These are phyloP conservation scores for Candida boleticola DNA, from an alignment of 805 yeast species.

Conservation along the genomic window DNA sequence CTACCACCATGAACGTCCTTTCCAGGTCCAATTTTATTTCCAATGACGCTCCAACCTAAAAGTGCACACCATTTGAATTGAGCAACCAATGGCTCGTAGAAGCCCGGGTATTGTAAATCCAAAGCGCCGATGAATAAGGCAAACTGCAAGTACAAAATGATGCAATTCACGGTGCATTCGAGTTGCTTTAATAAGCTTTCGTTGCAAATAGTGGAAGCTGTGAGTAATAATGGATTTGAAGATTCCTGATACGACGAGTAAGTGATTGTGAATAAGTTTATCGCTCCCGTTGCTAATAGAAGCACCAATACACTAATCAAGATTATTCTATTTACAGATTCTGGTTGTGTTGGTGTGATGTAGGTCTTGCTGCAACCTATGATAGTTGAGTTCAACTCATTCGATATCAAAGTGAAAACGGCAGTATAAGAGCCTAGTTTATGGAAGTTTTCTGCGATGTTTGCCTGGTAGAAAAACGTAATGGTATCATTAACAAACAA, in stretches of 20 bases:
- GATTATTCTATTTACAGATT: conserved; percentile 31
- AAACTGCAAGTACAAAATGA: conserved; percentile 56
- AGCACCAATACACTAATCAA: conserved; percentile 37
- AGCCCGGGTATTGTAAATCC: conserved; percentile 59
- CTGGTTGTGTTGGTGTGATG: conserved; percentile 46
- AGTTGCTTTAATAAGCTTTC: conserved; percentile 53
- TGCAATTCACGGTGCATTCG: conserved; percentile 51
- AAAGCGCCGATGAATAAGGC: conserved; percentile 56
- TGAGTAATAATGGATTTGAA: conserved; percentile 46
- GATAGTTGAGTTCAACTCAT: conserved; percentile 30
- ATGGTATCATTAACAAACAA: conserved; percentile 37
- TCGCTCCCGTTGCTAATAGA: conserved; percentile 37
- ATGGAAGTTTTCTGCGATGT: conserved; percentile 36
- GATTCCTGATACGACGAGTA: conserved; percentile 60
- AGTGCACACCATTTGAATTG: conserved; percentile 56
- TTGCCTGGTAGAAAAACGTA: conserved; percentile 36
- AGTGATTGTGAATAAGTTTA: conserved; percentile 42
- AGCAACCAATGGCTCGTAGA: conserved; percentile 53
- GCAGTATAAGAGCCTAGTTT: conserved; percentile 47
- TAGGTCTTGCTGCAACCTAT: conserved; percentile 49
- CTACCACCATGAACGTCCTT: conserved; percentile 5
- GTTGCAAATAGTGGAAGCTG: conserved; percentile 60
- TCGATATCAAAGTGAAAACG: conserved; percentile 39
- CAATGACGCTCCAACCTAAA: conserved; percentile 30
- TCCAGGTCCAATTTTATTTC: conserved; percentile 2